Percentiles rank a stretch among this genome's conserved stretches.
These are phyloP conservation scores for Coccomyxa sp. DNA, from an alignment of 139 green algal genomes.

Conservation along the genomic window DNA sequence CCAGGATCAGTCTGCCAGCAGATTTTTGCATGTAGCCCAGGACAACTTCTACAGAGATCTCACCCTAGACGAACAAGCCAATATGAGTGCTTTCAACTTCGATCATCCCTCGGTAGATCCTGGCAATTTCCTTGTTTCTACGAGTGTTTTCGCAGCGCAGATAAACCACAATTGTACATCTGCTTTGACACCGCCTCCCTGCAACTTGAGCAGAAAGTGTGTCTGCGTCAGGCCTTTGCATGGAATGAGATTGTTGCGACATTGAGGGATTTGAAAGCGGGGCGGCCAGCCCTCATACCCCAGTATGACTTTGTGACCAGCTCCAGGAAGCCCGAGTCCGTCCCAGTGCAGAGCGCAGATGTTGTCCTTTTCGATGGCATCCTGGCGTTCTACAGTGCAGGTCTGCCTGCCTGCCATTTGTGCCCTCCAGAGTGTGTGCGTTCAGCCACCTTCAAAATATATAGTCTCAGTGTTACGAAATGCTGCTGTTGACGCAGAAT, in stretches of 20 bases:
- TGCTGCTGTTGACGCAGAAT: background rate
- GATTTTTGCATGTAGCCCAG: slow-evolving; percentile 52
- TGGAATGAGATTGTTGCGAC: slow-evolving; percentile 33
- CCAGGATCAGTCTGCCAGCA: slow-evolving; percentile 33
- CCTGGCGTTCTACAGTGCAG: slow-evolving; percentile 28
- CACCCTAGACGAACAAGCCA: slow-evolving; percentile 42
- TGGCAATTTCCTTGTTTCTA: background rate
- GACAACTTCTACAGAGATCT: slow-evolving; percentile 70
- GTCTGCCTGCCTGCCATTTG: background rate
- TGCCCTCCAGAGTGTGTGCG: background rate
- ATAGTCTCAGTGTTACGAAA: background rate
- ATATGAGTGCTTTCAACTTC: slow-evolving; percentile 67
- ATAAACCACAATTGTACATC: background rate
- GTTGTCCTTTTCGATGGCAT: slow-evolving; percentile 48
- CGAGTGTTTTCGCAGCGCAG: background rate
- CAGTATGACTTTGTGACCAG: slow-evolving; percentile 46
- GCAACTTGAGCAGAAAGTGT: background rate
- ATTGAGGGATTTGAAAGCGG: slow-evolving; percentile 24
- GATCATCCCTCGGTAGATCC: slow-evolving; percentile 35
- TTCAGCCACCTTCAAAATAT: background rate
- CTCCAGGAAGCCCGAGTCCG: slow-evolving; percentile 9
- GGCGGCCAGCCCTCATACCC: slow-evolving; percentile 27
- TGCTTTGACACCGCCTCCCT: background rate
- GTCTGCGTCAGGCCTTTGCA: slow-evolving; percentile 32
- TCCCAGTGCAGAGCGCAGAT: slow-evolving; percentile 18